Conservation (phyloP, 371 early-diverging fungal species). For the Mucor piriformis region DNA sequence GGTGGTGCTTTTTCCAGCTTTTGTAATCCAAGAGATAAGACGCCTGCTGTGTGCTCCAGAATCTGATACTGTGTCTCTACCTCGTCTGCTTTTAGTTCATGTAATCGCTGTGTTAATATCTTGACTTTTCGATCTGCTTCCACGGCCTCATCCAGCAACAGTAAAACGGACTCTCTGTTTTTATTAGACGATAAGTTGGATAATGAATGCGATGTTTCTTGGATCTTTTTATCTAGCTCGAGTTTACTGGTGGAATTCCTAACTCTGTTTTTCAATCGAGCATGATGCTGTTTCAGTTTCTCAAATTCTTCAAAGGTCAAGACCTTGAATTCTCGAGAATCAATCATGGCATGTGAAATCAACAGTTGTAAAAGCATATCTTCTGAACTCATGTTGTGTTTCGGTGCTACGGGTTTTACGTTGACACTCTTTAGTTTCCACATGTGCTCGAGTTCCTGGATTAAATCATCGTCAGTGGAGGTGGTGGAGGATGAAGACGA, state of each 20-base stretch:
- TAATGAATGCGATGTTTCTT: constrained; percentile 69
- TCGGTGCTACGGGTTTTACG: background rate
- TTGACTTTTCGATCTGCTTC: constrained; percentile 69
- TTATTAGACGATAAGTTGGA: constrained; percentile 49
- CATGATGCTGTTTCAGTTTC: constrained; percentile 49
- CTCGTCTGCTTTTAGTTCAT: constrained; percentile 60
- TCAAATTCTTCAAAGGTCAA: constrained; percentile 60
- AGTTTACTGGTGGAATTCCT: constrained; percentile 31
- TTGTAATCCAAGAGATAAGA: constrained; percentile 55
- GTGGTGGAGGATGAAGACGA: constrained; percentile 24
- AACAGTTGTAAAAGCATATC: constrained; percentile 60
- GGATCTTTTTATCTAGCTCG: constrained; percentile 67
- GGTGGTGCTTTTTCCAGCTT: constrained; percentile 28
- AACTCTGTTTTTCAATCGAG: constrained; percentile 24
- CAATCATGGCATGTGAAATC: constrained; percentile 65
- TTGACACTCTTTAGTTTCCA: constrained; percentile 32
- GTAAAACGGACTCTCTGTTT: constrained; percentile 24
- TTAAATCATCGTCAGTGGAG: constrained; percentile 28
- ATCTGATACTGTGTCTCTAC: constrained; percentile 68
- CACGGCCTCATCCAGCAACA: constrained; percentile 20
- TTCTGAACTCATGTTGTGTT: constrained; percentile 40
- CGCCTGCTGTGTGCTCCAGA: constrained; percentile 72
- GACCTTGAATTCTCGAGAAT: constrained; percentile 60
- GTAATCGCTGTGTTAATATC: constrained; percentile 68
- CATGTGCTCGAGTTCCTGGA: constrained; percentile 32